phyloP scores from a whole-genome alignment of 108 stramenopile species.

The Conticribra guillardii region DNA sequence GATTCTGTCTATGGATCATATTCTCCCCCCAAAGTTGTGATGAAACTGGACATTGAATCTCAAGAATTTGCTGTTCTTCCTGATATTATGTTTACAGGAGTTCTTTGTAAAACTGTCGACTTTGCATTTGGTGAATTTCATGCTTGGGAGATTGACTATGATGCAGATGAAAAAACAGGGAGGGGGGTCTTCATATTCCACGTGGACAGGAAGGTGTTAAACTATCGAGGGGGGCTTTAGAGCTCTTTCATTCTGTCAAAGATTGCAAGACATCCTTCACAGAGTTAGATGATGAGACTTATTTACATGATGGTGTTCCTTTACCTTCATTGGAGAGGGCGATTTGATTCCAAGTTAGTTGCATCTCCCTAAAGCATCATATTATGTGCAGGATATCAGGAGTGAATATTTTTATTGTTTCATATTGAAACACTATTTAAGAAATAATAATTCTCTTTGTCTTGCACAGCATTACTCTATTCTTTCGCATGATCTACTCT shows the following conservation, averaged over 20 bases:
- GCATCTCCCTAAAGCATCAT: too few relatives aligned
- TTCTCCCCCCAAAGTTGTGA: conserved; percentile 21
- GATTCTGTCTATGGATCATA: background rate
- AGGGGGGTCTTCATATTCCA: background rate
- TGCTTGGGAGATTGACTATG: background rate
- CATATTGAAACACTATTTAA: too few relatives aligned
- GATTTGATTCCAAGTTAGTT: too few relatives aligned
- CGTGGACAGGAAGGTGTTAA: background rate
- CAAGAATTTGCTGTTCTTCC: conserved; percentile 44
- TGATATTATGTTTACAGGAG: conserved; percentile 23
- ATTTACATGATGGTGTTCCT: background rate
- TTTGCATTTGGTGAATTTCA: conserved; percentile 52
- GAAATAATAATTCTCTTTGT: too few relatives aligned
- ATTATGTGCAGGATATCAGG: too few relatives aligned
- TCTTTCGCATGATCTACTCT: too few relatives aligned
- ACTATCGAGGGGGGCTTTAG: background rate
- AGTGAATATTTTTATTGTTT: too few relatives aligned
- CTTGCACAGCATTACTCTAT: too few relatives aligned
- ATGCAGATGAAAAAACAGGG: background rate
- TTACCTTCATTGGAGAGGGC: background rate
- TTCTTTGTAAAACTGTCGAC: conserved; percentile 34
- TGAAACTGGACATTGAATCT: conserved; percentile 53
- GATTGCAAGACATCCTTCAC: background rate
- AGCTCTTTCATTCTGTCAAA: background rate
- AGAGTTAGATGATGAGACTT: background rate